Evolutionary conservation across 768 basidiomycete genomes (phyloP), one percentile per base, ranked within the genome.

Genomic region (Suillus subalutaceus): DNA sequence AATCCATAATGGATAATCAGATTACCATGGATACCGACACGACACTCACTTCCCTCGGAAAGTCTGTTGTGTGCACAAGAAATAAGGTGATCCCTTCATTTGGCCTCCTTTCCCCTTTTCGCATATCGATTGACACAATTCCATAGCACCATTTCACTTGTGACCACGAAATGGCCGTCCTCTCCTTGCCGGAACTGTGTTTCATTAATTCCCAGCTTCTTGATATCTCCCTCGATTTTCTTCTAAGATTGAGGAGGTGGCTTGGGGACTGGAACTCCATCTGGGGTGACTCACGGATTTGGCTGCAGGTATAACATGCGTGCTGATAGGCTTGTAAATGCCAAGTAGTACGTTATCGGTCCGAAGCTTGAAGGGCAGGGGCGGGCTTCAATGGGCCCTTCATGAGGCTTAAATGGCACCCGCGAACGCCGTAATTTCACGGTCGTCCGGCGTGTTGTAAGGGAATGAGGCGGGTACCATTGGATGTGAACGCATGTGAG

Each of bases 11-110:
- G 13, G 30, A 32, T 20, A 32, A 12, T 23, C 15, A 66, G 60
- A 52, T 32, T 40, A 40, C 38, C 2, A 46, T 20, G 53, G 20
- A 55, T 32, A 20, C 32, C 5, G 18, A 35, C 41, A n/a, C 26
- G 16, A 40, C 41, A 68, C 84, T 37, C 63, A 88, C 92, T 87
- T 96, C 94, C 75, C 95, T 96, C 58, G 86, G 87, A 70, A 96
- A 90, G 2, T 95, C 94, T 75, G 92, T 96, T 3, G 93, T 92
- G 74, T 96, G 95, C 4, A 86, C 86, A 59, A 92, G 81, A 67
- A 96, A 85, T 60, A 97, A 77, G 0, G 93, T 96, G 8, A 91
- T 62, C 0, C 90, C 10, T n/a, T 9, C 62, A n/a, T 32, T 80
- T 10, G 4, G 4, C 15, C 38, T 23, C 15, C 26, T 37, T 26